phyloP scores from a whole-genome alignment of 768 basidiomycete genomes.

The Tricholomella constricta region DNA sequence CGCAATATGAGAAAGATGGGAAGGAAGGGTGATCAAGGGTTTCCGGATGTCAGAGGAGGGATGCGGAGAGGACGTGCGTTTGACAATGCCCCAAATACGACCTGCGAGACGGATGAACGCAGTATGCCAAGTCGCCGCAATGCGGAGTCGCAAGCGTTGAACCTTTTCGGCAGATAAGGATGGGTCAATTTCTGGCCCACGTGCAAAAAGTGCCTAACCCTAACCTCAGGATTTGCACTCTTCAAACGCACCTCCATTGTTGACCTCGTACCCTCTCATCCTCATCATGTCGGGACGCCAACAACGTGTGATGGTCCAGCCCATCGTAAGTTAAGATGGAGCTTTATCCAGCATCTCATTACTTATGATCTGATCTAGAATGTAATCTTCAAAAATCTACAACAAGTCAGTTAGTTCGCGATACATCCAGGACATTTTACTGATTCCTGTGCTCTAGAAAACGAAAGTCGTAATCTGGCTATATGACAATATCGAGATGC shows the following conservation, averaged over 20 bases:
- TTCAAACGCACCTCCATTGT: constrained; percentile 13
- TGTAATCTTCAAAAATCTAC: constrained; percentile 97
- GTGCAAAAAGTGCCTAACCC: constrained; percentile 24
- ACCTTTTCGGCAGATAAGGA: too few relatives aligned
- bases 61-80: too few relatives aligned
- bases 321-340: constrained; percentile 75
- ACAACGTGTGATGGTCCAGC: constrained; percentile 98
- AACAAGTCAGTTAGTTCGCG: constrained; percentile 54
- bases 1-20: too few relatives aligned
- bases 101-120: too few relatives aligned
- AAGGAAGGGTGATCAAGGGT: too few relatives aligned
- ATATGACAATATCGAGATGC: constrained; percentile 95
- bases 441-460: constrained; percentile 42
- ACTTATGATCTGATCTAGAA: constrained; percentile 53
- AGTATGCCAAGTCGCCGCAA: too few relatives aligned
- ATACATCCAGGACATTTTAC: constrained; percentile 6
- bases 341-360: constrained; percentile 5
- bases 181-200: constrained; percentile 16
- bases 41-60: too few relatives aligned
- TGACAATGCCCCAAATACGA: too few relatives aligned
- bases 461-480: constrained; percentile 90
- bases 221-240: constrained; percentile 21
- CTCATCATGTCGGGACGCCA: constrained; percentile 85
- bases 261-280: constrained; percentile 11
- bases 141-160: too few relatives aligned